Evolutionary conservation across 2,329 filamentous ascomycete species (phyloP), one percentile per base, ranked within the genome.

Genomic region (Trichoderma citrinoviride): DNA sequence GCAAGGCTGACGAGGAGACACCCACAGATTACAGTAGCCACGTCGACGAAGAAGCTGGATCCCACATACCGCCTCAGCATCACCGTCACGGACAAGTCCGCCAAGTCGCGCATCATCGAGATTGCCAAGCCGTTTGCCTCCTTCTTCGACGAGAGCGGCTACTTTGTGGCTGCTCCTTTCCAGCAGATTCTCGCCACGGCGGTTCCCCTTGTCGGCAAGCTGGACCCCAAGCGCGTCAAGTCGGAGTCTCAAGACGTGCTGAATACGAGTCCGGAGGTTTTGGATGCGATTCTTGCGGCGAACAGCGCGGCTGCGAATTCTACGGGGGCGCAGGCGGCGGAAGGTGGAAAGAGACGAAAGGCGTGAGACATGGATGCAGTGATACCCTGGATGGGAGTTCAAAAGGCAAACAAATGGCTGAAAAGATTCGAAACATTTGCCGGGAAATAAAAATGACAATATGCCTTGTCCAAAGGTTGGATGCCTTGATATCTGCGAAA

Each of bases 31-130:
- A 85, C 85, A 17, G 88, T 98, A 70, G 82, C 85, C 2, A 91
- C 88, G 44, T 85, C 84, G 1, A 87, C 87, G 0, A 89, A 90
- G 73, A 97, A 97, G 76, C 87, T 93, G 77, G 85, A 89, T 44
- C 92, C 93, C 0, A 84, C 87, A 50, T 99, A 99, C 81, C 85
- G 90, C 73, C 79, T 97, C 66, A 87, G 84, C 49, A 82, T 97
- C 58, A 83, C 81, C 53, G 78, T 87, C 62, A 81, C 80, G 41
- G 55, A 70, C 57, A 79, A 77, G 66, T 72, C 74, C 43, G 75
- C 74, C 66, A 74, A 76, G 58, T 69, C 76, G 46, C 73, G 82
- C 67, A 80, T 79, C 19, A 73, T 86, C 66, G 81, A 86, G 68
- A 77, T 93, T 66, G 78, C 83, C 67, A 83, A 84, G 50, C 83